phyloP scores from a whole-genome alignment of 225 moss, liverwort and hornwort species.

The Polytrichum commune region DNA sequence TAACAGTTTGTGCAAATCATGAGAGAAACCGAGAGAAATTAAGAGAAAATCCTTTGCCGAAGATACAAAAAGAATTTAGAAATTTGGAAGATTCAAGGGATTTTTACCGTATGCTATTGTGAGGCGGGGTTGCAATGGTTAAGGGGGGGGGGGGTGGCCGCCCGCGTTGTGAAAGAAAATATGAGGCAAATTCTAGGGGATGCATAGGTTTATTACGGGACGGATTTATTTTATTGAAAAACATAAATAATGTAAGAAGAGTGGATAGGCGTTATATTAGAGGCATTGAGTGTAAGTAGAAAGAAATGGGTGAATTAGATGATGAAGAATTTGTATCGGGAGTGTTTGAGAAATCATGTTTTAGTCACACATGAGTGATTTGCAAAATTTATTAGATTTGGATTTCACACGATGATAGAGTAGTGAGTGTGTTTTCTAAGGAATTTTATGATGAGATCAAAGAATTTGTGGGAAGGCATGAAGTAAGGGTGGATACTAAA shows the following conservation, averaged over 20 bases:
- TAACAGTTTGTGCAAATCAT: no score
- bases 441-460: constrained; percentile 2
- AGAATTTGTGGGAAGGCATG: not conserved
- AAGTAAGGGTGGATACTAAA: constrained; percentile 3
- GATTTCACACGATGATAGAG: not conserved
- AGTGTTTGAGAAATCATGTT: not conserved
- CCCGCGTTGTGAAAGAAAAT: not conserved
- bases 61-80: no score
- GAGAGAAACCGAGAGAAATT: no score
- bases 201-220: not conserved
- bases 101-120: no score
- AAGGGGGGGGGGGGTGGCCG: no score
- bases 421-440: not conserved
- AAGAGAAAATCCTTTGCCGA: no score
- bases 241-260: not conserved
- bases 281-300: not conserved
- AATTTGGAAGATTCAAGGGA: no score
- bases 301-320: not conserved
- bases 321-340: not conserved
- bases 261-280: not conserved
- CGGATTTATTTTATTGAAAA: not conserved
- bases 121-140: no score
- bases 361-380: constrained; percentile 2
- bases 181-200: not conserved
- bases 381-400: not conserved